Conservation (phyloP, 1,139 yeast genomes). For the Pichia sp. region DNA sequence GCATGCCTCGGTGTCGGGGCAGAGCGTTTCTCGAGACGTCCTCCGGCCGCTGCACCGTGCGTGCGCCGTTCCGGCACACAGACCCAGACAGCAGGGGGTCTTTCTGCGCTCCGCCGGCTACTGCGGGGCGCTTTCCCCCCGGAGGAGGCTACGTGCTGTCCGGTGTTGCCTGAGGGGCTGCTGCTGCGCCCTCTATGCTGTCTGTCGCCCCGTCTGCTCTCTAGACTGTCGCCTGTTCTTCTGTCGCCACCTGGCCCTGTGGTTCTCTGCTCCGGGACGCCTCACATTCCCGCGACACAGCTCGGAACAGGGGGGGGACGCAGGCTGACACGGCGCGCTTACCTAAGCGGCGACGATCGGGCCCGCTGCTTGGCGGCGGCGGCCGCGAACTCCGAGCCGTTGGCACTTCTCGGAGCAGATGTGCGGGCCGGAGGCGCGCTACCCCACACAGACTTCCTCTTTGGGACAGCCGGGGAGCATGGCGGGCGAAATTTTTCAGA, state of each 20-base stretch:
- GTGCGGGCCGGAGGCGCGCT: neutral
- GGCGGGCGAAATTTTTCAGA: neutral
- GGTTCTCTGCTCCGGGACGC: neutral
- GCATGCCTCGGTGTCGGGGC: too few relatives aligned
- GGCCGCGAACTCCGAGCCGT: neutral
- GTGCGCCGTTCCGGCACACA: too few relatives aligned
- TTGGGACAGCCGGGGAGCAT: neutral
- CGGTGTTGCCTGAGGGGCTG: too few relatives aligned
- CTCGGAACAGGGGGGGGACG: neutral
- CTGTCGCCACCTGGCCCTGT: neutral
- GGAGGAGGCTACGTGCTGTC: too few relatives aligned
- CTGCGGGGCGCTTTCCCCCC: too few relatives aligned
- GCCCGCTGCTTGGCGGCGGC: neutral
- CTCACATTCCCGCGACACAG: neutral
- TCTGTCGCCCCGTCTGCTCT: too few relatives aligned
- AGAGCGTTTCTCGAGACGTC: too few relatives aligned
- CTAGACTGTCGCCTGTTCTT: neutral
- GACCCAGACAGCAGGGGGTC: too few relatives aligned
- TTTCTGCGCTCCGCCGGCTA: too few relatives aligned
- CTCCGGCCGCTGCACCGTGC: too few relatives aligned
- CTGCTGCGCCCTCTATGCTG: too few relatives aligned
- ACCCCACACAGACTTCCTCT: slow-evolving; percentile 4
- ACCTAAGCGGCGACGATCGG: neutral
- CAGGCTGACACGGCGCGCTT: too few relatives aligned
- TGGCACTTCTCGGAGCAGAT: neutral